Evolutionary conservation across 345 rosid species (phyloP), one percentile per base, ranked within the genome.

Genomic region (Citrus sinensis): DNA sequence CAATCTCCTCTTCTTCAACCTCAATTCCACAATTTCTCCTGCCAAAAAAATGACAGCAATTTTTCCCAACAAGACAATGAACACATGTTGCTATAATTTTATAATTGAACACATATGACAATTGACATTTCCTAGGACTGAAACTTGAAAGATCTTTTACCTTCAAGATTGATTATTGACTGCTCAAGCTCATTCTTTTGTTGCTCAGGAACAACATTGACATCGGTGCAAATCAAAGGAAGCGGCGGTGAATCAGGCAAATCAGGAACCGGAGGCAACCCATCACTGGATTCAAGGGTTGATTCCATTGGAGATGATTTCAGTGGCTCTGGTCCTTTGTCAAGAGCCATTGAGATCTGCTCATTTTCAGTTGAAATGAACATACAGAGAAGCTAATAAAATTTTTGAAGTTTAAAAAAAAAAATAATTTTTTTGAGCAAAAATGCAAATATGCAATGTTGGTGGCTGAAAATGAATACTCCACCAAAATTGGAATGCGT

Each of bases 191-290:
- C 87, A 55, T 76, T 80, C 76, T 81, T 89, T 85, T 89, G 90
- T 13, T 90, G 94, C 85, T 95, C 98, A 59, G 98, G 95, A 76
- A 93, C 89, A 67, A 93, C 91, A 76, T 75, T 87, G 37, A 92
- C 95, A 80, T 93, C 94, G 2, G 93, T 89, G 82, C 69, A 91
- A 69, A 85, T 79, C 63, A 85, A 64, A 49, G 88, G 73, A 54
- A 67, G 79, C 40, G 73, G 74, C 7, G 88, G 83, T 51, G 91
- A 86, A 73, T 85, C 92, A 61, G 84, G 54, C 79, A 80, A 81
- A 73, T 87, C 89, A 74, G 83, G 76, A 75, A 78, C 69, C 29
- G 85, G 75, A 30, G 79, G 82, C 76, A 82, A 72, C 67, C 78
- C 82, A 62, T 73, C 79, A 20, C 70, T 64, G 37, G 79, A 82